Evolutionary conservation across 805 yeast genomes (phyloP).

Genomic region (Starmerella potacharoeniae): DNA sequence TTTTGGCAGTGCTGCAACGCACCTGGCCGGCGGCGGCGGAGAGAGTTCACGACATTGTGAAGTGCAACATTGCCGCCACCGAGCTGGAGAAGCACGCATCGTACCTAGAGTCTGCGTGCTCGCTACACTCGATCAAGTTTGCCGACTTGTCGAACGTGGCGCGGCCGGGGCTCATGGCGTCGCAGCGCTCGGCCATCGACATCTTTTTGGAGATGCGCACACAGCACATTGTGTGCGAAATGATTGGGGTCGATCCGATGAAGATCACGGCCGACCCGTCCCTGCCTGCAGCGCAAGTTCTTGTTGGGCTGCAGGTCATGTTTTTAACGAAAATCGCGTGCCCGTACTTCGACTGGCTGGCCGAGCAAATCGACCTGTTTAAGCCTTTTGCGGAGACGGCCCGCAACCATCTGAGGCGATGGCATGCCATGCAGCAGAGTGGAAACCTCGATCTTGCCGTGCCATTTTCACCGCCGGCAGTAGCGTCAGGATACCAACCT

Average conservation of each 20-base stretch:
- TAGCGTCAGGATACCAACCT: not conserved
- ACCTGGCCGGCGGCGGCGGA: conserved; percentile 35
- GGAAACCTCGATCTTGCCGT: not conserved
- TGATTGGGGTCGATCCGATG: not conserved
- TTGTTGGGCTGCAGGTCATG: conserved; percentile 12
- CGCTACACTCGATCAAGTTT: conserved; percentile 60
- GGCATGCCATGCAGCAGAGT: conserved; percentile 35
- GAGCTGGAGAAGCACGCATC: conserved; percentile 85
- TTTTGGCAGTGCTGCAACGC: conserved; percentile 39
- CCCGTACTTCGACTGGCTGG: conserved; percentile 20
- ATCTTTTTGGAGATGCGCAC: conserved; percentile 12
- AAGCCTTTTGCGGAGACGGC: conserved; percentile 3
- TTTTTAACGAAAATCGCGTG: conserved; percentile 11
- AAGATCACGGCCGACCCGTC: not conserved
- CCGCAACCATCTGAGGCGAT: conserved; percentile 41
- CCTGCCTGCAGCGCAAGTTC: conserved; percentile 3
- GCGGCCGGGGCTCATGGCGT: conserved; percentile 41
- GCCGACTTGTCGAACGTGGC: conserved; percentile 94
- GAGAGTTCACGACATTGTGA: conserved; percentile 12
- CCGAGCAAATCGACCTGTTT: conserved; percentile 9
- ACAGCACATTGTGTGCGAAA: conserved; percentile 6
- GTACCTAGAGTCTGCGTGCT: not conserved
- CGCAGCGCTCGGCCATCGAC: conserved; percentile 11
- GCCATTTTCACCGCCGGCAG: conserved; percentile 3
- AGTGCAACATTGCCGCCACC: conserved; percentile 52